Conservation (phyloP, 148 eudicot genomes). For the Rheum nobile region DNA sequence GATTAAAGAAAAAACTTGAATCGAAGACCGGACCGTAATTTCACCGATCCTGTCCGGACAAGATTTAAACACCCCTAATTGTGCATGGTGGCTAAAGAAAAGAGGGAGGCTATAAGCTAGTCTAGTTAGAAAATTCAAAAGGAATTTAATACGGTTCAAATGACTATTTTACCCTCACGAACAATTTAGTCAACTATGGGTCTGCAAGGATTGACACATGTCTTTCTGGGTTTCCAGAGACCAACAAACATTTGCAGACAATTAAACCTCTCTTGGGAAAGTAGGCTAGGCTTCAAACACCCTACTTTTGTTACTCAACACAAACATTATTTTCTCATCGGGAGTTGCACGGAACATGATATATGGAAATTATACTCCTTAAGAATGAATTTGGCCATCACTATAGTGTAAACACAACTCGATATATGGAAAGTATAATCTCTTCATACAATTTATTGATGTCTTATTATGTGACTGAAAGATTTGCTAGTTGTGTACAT, state of each 20-base stretch:
- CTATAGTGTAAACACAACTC: not conserved
- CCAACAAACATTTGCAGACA: constrained; percentile 8
- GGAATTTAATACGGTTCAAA: not conserved
- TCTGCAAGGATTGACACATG: constrained; percentile 8
- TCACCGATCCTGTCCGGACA: too few species aligned
- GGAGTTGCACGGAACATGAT: not conserved
- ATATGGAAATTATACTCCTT: not conserved
- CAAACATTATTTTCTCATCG: not conserved
- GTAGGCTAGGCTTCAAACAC: not conserved
- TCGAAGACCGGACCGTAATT: too few species aligned
- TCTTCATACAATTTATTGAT: too few species aligned
- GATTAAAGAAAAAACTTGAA: too few species aligned
- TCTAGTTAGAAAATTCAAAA: not conserved
- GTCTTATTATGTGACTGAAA: too few species aligned
- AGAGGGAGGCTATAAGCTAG: not conserved
- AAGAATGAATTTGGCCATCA: not conserved
- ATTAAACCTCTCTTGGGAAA: constrained; percentile 1
- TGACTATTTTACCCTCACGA: not conserved
- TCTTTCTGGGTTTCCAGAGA: constrained; percentile 1
- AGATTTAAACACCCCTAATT: too few species aligned
- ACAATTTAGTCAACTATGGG: not conserved
- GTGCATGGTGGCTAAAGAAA: too few species aligned
- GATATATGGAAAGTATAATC: too few species aligned
- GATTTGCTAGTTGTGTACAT: too few species aligned
- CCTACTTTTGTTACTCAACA: not conserved